Percentiles rank a stretch among this genome's conserved stretches.
phyloP scores from a whole-genome alignment of 768 basidiomycete species.

The Austroboletus eburneus region DNA sequence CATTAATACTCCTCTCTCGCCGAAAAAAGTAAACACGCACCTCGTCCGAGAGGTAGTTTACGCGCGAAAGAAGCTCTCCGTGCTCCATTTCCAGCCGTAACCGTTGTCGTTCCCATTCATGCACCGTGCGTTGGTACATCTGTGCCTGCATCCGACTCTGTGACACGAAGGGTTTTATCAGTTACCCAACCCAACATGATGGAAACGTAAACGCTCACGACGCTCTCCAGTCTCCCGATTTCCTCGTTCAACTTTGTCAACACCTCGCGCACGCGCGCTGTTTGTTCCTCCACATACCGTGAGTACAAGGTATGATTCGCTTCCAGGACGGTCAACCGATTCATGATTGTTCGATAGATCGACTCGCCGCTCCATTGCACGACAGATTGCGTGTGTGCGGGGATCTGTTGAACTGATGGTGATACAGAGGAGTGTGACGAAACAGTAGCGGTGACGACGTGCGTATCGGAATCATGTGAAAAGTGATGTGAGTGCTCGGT shows the following conservation, averaged over 20 bases:
- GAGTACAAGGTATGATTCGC: slow-evolving; percentile 82
- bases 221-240: slow-evolving; percentile 69
- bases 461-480: slow-evolving; percentile 8
- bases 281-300: slow-evolving; percentile 89
- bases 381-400: slow-evolving; percentile 1
- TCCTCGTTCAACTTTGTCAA: slow-evolving; percentile 74
- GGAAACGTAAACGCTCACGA: slow-evolving; percentile 44
- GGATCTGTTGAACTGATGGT: slow-evolving; percentile 1
- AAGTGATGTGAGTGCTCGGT: slow-evolving; percentile 5
- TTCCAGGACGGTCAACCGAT: slow-evolving; percentile 81
- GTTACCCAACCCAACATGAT: no score
- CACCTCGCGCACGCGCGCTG: slow-evolving; percentile 65
- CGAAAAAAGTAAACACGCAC: slow-evolving; percentile 35
- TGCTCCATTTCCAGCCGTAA: slow-evolving; percentile 67
- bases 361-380: slow-evolving; percentile 63
- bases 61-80: slow-evolving; percentile 57
- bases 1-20: no score
- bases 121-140: slow-evolving; percentile 56
- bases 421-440: slow-evolving; percentile 4
- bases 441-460: background rate
- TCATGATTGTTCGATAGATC: slow-evolving; percentile 95
- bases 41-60: slow-evolving; percentile 79
- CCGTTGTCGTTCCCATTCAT: slow-evolving; percentile 68
- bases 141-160: slow-evolving; percentile 72
- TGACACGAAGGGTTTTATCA: background rate